phyloP scores from a whole-genome alignment of 2,329 filamentous ascomycete genomes.

The Xylaria sp. region DNA sequence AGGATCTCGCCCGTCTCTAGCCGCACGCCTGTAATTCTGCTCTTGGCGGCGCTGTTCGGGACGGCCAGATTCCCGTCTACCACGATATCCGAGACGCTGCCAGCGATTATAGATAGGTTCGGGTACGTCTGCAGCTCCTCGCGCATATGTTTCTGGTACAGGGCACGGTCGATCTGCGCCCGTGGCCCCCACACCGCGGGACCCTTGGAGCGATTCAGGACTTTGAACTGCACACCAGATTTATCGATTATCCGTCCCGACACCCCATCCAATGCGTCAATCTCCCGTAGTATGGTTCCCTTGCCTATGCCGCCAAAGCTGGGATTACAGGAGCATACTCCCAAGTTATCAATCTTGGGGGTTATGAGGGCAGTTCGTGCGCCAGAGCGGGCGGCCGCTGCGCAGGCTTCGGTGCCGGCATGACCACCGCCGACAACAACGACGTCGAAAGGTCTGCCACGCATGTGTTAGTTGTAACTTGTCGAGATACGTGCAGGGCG shows the following conservation, averaged over 20 bases:
- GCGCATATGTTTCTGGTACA: slow-evolving; percentile 91
- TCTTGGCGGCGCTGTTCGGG: slow-evolving; percentile 54
- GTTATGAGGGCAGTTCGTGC: slow-evolving; percentile 90
- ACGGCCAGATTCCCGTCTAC: slow-evolving; percentile 62
- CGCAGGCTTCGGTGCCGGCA: slow-evolving; percentile 91
- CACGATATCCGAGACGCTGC: slow-evolving; percentile 91
- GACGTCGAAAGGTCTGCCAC: slow-evolving; percentile 75
- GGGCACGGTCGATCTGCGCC: slow-evolving; percentile 88
- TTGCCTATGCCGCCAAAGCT: slow-evolving; percentile 97
- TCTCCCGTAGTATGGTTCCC: slow-evolving; percentile 91
- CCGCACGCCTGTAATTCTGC: slow-evolving; percentile 81
- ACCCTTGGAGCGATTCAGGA: slow-evolving; percentile 87
- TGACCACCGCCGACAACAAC: slow-evolving; percentile 95
- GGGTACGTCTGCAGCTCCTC: slow-evolving; percentile 80
- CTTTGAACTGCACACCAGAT: slow-evolving; percentile 90
- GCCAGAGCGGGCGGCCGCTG: slow-evolving; percentile 86
- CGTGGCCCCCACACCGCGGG: slow-evolving; percentile 96
- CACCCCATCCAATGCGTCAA: slow-evolving; percentile 92
- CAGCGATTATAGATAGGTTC: slow-evolving; percentile 80
- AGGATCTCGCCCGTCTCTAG: slow-evolving; percentile 88
- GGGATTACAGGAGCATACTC: slow-evolving; percentile 36
- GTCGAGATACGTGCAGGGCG: background rate
- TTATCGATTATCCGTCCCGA: slow-evolving; percentile 90
- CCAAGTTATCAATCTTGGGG: slow-evolving; percentile 56
- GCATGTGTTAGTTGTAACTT: background rate